These are phyloP conservation scores for Lepiota venenata DNA, from an alignment of 768 basidiomycete species.

Conservation along the genomic window DNA sequence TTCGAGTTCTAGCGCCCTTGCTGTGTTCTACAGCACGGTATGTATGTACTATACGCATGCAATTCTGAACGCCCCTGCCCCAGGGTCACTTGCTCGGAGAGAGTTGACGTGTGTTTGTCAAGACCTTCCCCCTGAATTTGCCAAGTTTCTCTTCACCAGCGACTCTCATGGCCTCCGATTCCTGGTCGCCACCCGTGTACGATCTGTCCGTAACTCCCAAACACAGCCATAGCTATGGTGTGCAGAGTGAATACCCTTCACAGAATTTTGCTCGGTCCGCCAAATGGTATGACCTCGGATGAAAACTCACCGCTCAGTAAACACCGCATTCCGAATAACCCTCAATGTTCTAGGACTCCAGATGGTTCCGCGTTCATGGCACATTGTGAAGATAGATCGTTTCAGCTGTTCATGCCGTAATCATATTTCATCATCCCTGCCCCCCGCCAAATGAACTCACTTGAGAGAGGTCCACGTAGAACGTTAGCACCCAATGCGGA, in stretches of 20 bases:
- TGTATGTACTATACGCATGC: too few relatives aligned
- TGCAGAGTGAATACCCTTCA: constrained; percentile 21
- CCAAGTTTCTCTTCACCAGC: too few relatives aligned
- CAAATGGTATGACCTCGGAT: constrained; percentile 43
- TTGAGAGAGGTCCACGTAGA: constrained; percentile 1
- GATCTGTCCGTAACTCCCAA: constrained; percentile 19
- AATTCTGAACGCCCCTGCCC: too few relatives aligned
- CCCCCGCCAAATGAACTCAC: background rate
- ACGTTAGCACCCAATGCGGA: background rate
- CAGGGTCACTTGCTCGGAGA: too few relatives aligned
- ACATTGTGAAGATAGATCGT: constrained; percentile 67
- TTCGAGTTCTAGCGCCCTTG: too few relatives aligned
- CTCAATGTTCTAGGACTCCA: constrained; percentile 49
- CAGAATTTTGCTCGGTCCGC: constrained; percentile 46
- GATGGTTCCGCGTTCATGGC: constrained; percentile 70
- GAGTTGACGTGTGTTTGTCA: too few relatives aligned
- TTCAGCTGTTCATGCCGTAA: constrained; percentile 54
- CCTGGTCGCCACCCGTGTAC: constrained; percentile 30
- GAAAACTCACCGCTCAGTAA: background rate
- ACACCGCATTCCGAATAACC: background rate
- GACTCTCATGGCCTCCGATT: background rate
- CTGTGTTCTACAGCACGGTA: too few relatives aligned
- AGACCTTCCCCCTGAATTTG: too few relatives aligned
- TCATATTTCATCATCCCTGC: constrained; percentile 15
- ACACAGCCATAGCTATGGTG: constrained; percentile 4